Conservation (phyloP, 352 stramenopile species). For the Phytophthora macrochlamydospora region DNA sequence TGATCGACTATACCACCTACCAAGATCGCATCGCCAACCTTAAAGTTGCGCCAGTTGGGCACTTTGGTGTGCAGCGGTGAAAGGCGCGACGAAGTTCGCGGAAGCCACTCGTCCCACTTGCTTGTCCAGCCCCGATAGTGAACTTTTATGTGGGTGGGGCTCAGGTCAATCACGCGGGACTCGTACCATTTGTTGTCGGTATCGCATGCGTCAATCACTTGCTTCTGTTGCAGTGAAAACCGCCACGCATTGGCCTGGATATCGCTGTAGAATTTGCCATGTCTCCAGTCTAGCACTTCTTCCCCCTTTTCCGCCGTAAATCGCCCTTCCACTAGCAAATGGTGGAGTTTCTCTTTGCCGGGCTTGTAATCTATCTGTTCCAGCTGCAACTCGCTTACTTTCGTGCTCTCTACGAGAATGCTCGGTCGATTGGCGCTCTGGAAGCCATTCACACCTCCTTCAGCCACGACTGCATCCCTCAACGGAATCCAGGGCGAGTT, state of each 20-base stretch:
- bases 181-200: conserved; percentile 86
- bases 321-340: conserved; percentile 64
- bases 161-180: conserved; percentile 56
- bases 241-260: conserved; percentile 67
- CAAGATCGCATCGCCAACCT: conserved; percentile 55
- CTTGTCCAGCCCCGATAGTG: conserved; percentile 97
- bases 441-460: conserved; percentile 24
- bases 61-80: conserved; percentile 90
- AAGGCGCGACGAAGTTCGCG: conserved; percentile 86
- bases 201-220: conserved; percentile 80
- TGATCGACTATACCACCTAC: conserved; percentile 39
- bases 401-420: conserved; percentile 27
- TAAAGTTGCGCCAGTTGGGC: conserved; percentile 73
- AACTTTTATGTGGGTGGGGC: conserved; percentile 74
- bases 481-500: conserved; percentile 49
- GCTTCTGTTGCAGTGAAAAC: conserved; percentile 48
- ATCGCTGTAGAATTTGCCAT: conserved; percentile 66
- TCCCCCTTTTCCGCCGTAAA: conserved; percentile 17
- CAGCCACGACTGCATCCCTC: conserved; percentile 26
- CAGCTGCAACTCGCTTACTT: conserved; percentile 58
- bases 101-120: conserved; percentile 98
- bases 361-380: conserved; percentile 57
- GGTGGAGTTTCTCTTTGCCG: conserved; percentile 63
- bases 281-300: conserved; percentile 46
- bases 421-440: conserved; percentile 2